Conservation (phyloP, 352 stramenopile genomes). For the Phytophthora sojae region DNA sequence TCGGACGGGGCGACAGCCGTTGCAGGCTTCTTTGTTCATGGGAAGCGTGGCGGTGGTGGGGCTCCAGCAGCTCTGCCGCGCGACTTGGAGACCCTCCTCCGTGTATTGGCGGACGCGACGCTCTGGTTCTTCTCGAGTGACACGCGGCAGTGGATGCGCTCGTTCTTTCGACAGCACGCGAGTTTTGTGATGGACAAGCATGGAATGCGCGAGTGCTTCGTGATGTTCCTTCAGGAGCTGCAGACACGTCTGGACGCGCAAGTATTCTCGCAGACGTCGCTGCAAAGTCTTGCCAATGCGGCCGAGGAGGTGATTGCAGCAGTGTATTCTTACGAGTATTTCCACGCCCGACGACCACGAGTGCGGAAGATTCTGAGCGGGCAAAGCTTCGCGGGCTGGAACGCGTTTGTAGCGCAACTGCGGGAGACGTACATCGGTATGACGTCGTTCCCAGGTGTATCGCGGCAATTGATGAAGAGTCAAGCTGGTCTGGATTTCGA, state of each 20-base stretch:
- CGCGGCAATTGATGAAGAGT: background rate
- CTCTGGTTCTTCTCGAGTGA: slow-evolving; percentile 59
- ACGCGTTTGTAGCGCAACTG: slow-evolving; percentile 62
- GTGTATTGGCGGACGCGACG: slow-evolving; percentile 40
- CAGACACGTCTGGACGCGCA: slow-evolving; percentile 51
- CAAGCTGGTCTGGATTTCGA: slow-evolving; percentile 10
- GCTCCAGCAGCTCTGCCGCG: slow-evolving; percentile 20
- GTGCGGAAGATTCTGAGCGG: slow-evolving; percentile 57
- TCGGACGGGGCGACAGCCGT: slow-evolving; percentile 8
- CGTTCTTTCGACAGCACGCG: slow-evolving; percentile 45
- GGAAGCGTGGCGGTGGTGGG: background rate
- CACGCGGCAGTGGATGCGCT: slow-evolving; percentile 45
- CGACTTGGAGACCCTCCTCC: slow-evolving; percentile 47
- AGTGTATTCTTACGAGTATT: slow-evolving; percentile 64
- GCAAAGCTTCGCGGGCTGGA: slow-evolving; percentile 58
- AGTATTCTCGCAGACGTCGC: slow-evolving; percentile 46
- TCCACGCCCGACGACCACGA: slow-evolving; percentile 42
- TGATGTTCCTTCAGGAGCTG: slow-evolving; percentile 45
- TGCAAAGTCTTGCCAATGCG: slow-evolving; percentile 44
- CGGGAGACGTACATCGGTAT: slow-evolving; percentile 56
- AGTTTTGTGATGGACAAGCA: slow-evolving; percentile 44
- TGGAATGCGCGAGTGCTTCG: slow-evolving; percentile 45
- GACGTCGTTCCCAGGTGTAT: slow-evolving; percentile 12
- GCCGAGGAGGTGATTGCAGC: slow-evolving; percentile 61
- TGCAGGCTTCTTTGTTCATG: background rate